A percentile compares a stretch with the other conserved stretches of the same genome.
Conservation (phyloP, 2,329 filamentous ascomycete genomes). For the Xylariales sp. region DNA sequence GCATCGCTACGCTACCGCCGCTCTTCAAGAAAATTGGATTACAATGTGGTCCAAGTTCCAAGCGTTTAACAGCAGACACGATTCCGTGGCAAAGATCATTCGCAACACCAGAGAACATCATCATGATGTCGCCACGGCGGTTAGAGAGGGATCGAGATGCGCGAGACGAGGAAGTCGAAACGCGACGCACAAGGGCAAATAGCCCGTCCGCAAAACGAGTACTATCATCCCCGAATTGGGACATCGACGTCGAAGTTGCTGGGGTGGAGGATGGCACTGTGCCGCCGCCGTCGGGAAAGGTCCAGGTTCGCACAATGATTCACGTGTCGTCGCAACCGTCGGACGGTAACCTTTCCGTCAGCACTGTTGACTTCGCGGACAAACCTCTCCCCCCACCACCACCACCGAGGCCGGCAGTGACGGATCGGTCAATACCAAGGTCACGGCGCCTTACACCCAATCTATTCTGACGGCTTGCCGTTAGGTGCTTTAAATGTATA, state of each 20-base stretch:
- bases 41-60: constrained; percentile 18
- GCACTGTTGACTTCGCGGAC: constrained; percentile 19
- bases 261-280: not conserved
- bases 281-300: constrained; percentile 22
- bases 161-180: not conserved
- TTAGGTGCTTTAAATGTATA: constrained; percentile 9
- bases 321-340: constrained; percentile 33
- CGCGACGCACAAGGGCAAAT: constrained; percentile 8
- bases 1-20: constrained; percentile 48
- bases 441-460: constrained; percentile 34
- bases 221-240: constrained; percentile 32
- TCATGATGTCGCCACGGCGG: constrained; percentile 33
- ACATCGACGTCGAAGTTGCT: constrained; percentile 31
- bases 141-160: constrained; percentile 8
- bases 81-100: constrained; percentile 39
- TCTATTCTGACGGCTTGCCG: constrained; percentile 26
- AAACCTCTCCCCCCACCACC: constrained; percentile 35
- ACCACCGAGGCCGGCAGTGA: constrained; percentile 19
- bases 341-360: constrained; percentile 7
- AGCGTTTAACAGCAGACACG: constrained; percentile 21
- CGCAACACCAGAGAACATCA: constrained; percentile 23
- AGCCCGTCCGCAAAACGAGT: constrained; percentile 26
- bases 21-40: constrained; percentile 49
- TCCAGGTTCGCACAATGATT: constrained; percentile 33
- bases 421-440: constrained; percentile 31